These are phyloP conservation scores for Aquilaria agallochum DNA, from an alignment of 441 rosid genomes.

Conservation along the genomic window DNA sequence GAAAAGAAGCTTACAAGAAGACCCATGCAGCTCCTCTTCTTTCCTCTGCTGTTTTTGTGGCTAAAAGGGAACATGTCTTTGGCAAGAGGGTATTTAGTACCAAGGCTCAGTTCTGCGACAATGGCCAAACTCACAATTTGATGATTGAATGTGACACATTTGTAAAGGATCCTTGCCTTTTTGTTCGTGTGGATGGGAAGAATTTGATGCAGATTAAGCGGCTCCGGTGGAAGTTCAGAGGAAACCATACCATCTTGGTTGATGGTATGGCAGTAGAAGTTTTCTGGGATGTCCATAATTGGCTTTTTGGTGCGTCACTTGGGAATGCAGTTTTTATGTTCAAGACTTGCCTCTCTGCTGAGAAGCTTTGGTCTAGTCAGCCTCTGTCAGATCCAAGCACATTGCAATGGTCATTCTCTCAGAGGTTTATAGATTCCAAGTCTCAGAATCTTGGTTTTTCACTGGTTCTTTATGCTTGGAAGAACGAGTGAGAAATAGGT, in stretches of 20 bases:
- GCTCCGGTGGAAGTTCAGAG: constrained; percentile 81
- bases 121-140: constrained; percentile 57
- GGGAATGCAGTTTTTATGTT: constrained; percentile 88
- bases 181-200: constrained; percentile 68
- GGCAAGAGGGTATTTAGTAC: constrained; percentile 55
- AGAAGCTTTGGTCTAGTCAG: constrained; percentile 60
- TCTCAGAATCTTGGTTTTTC: constrained; percentile 67
- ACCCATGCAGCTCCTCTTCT: constrained; percentile 30
- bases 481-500: constrained; percentile 57
- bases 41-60: constrained; percentile 38
- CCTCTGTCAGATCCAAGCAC: constrained; percentile 42
- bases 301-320: constrained; percentile 63
- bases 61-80: constrained; percentile 59
- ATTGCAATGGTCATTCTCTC: constrained; percentile 57
- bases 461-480: constrained; percentile 78
- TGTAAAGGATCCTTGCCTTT: constrained; percentile 50
- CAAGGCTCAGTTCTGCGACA: constrained; percentile 47
- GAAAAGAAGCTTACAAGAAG: constrained; percentile 76
- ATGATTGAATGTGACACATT: constrained; percentile 61
- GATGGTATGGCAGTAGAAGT: constrained; percentile 70
- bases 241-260: constrained; percentile 67
- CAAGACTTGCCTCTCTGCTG: constrained; percentile 57
- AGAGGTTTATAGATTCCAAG: constrained; percentile 56
- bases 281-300: constrained; percentile 83
- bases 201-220: constrained; percentile 67